These are phyloP conservation scores for Hygrocybe coccinea DNA, from an alignment of 768 basidiomycete species.

Conservation along the genomic window DNA sequence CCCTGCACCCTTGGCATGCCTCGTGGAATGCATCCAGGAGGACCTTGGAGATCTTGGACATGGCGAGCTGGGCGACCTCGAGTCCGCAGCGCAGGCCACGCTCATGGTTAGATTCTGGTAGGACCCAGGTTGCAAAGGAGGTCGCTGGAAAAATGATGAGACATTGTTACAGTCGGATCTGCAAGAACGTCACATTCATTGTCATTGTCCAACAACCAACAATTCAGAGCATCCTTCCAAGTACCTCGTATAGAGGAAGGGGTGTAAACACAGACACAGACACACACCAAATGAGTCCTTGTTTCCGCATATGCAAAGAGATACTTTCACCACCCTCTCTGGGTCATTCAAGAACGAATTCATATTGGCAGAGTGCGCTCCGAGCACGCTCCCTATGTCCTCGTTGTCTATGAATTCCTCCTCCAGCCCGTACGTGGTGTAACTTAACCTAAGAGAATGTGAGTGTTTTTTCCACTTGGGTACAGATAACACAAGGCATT, in stretches of 20 bases:
- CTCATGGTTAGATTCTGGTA: conserved; percentile 46
- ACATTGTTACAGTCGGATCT: conserved; percentile 47
- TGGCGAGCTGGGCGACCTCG: conserved; percentile 37
- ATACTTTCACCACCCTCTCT: conserved; percentile 52
- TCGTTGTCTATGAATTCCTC: conserved; percentile 32
- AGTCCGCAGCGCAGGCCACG: conserved; percentile 44
- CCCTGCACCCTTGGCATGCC: conserved; percentile 49
- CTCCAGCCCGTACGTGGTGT: conserved; percentile 32
- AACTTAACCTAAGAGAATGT: conserved; percentile 19
- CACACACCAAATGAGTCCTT: conserved; percentile 66
- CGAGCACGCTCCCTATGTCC: conserved; percentile 35
- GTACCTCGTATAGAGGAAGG: background rate
- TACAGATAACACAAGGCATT: too few species aligned
- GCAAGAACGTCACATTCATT: too few species aligned
- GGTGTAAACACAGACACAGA: too few species aligned
- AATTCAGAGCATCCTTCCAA: too few species aligned
- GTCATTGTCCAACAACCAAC: too few species aligned
- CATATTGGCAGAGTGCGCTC: conserved; percentile 35
- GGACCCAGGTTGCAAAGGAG: conserved; percentile 50
- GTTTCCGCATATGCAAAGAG: conserved; percentile 61
- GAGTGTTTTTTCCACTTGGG: too few species aligned
- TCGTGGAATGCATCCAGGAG: conserved; percentile 49
- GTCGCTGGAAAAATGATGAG: conserved; percentile 50
- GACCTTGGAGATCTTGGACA: conserved; percentile 39
- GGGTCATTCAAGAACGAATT: conserved; percentile 58